phyloP scores from a whole-genome alignment of 2,329 filamentous ascomycete genomes.

The Xylariaceae sp. region DNA sequence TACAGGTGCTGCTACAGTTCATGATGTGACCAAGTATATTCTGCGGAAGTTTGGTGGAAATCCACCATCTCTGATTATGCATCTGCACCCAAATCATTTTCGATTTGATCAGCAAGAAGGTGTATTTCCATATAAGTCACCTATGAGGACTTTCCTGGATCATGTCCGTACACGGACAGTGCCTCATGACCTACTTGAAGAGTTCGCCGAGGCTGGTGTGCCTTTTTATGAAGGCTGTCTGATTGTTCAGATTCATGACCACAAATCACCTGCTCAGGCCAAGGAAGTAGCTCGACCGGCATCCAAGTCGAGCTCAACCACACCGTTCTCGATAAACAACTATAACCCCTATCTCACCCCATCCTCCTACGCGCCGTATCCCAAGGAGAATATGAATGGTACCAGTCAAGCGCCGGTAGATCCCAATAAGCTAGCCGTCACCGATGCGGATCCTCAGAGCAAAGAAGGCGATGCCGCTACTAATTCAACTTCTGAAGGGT shows the following conservation, averaged over 20 bases:
- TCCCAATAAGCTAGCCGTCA: constrained; percentile 37
- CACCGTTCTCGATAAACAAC: constrained; percentile 83
- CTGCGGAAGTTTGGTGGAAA: constrained; percentile 72
- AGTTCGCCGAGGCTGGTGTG: constrained; percentile 66
- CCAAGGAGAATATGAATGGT: constrained; percentile 42
- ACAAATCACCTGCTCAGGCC: constrained; percentile 60
- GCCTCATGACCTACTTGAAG: constrained; percentile 81
- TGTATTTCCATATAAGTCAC: constrained; percentile 85
- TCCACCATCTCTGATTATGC: constrained; percentile 78
- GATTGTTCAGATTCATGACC: constrained; percentile 90
- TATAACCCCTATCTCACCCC: constrained; percentile 86
- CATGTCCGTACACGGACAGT: constrained; percentile 72
- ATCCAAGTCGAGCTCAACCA: constrained; percentile 55
- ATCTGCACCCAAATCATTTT: constrained; percentile 81
- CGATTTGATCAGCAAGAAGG: constrained; percentile 91
- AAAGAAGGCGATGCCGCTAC: constrained; percentile 56
- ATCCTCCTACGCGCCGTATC: constrained; percentile 76
- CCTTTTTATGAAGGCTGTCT: constrained; percentile 91
- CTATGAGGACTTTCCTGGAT: constrained; percentile 76
- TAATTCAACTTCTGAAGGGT: constrained; percentile 42
- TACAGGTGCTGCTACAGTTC: constrained; percentile 46
- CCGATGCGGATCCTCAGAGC: constrained; percentile 41
- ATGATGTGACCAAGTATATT: constrained; percentile 64
- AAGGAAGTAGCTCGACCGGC: constrained; percentile 54
- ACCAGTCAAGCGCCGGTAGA: constrained; percentile 25